These are phyloP conservation scores for Chaetothyriales sp. DNA, from an alignment of 2,329 filamentous ascomycete species.

Conservation along the genomic window DNA sequence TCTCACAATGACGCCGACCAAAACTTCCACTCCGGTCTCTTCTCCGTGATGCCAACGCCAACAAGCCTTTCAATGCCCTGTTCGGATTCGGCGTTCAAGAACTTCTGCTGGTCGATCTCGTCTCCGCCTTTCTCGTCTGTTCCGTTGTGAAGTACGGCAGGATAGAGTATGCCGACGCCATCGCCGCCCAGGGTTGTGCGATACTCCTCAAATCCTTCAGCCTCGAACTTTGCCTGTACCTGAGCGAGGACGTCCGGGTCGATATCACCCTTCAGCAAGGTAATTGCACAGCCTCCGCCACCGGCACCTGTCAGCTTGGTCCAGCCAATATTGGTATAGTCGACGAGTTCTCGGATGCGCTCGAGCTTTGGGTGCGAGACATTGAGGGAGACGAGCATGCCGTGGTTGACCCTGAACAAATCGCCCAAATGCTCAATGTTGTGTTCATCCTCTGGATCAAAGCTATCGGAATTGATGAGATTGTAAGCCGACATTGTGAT, in stretches of 20 bases:
- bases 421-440: constrained; percentile 66
- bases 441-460: constrained; percentile 50
- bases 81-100: constrained; percentile 69
- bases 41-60: constrained; percentile 58
- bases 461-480: constrained; percentile 46
- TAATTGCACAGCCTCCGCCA: constrained; percentile 91
- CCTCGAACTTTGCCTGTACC: constrained; percentile 51
- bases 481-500: constrained; percentile 44
- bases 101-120: constrained; percentile 83
- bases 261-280: constrained; percentile 60
- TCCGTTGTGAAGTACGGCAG: constrained; percentile 76
- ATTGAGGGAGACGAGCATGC: constrained; percentile 74
- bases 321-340: constrained; percentile 83
- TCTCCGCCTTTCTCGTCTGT: constrained; percentile 70
- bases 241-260: constrained; percentile 42
- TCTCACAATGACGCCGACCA: constrained; percentile 37
- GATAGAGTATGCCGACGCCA: constrained; percentile 87
- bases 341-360: constrained; percentile 77
- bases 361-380: constrained; percentile 92
- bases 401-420: constrained; percentile 87
- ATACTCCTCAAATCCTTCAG: constrained; percentile 70
- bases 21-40: constrained; percentile 73
- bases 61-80: constrained; percentile 80
- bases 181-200: constrained; percentile 84
- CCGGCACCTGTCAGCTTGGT: constrained; percentile 94